These are phyloP conservation scores for Saccharomycopsis vini DNA, from an alignment of 805 yeast species.

Conservation along the genomic window DNA sequence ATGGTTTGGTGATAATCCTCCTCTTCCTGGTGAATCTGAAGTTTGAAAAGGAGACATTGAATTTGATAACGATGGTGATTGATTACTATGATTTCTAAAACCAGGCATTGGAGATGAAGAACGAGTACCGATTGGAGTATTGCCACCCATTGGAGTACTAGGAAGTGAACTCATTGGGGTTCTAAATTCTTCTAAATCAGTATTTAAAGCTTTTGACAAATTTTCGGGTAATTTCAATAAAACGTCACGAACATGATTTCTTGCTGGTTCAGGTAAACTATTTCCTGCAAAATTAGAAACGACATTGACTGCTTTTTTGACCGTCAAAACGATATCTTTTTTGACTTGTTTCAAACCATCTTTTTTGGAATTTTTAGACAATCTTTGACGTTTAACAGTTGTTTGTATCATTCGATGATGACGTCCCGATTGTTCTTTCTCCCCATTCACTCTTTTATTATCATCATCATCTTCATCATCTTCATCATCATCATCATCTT, in stretches of 20 bases:
- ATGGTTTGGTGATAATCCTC: slow-evolving; percentile 12
- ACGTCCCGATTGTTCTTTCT: no score
- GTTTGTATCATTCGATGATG: neutral
- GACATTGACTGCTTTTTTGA: slow-evolving; percentile 77
- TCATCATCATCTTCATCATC: slow-evolving; percentile 21
- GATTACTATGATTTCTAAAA: neutral
- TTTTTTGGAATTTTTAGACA: slow-evolving; percentile 2
- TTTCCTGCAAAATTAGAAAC: slow-evolving; percentile 79
- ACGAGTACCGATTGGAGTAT: neutral
- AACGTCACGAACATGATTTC: slow-evolving; percentile 71
- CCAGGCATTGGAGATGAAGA: neutral
- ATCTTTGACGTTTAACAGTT: neutral
- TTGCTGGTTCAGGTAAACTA: slow-evolving; percentile 67
- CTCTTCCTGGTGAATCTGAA: neutral
- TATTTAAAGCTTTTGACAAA: slow-evolving; percentile 42
- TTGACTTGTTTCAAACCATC: slow-evolving; percentile 39
- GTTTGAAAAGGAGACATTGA: neutral
- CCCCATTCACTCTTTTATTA: slow-evolving; percentile 27
- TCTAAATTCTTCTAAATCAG: slow-evolving; percentile 25
- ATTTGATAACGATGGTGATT: neutral
- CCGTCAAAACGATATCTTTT: slow-evolving; percentile 79
- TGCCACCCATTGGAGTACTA: slow-evolving; percentile 11
- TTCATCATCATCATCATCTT: slow-evolving; percentile 23
- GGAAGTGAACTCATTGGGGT: slow-evolving; percentile 18
- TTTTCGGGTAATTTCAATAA: slow-evolving; percentile 66